Conservation (phyloP, 2,329 filamentous ascomycete genomes). For the Phialemonium atrogriseum region DNA sequence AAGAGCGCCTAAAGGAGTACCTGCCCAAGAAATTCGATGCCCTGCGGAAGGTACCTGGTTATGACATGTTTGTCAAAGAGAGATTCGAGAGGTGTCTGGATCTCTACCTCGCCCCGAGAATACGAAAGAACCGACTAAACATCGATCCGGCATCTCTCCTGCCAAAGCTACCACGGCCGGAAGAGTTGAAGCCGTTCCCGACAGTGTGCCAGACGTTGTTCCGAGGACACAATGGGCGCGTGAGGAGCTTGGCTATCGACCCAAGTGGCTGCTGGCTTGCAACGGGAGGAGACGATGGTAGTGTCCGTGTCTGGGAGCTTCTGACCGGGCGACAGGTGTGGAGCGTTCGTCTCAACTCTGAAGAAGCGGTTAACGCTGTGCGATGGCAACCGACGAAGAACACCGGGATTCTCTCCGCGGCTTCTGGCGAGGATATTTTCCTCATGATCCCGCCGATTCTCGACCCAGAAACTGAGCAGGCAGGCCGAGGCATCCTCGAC, state of each 20-base stretch:
- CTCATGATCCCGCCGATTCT: conserved; percentile 70
- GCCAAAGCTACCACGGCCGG: conserved; percentile 85
- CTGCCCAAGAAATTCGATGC: conserved; percentile 75
- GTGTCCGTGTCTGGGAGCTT: conserved; percentile 83
- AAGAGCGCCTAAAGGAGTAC: conserved; percentile 86
- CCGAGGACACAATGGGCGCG: conserved; percentile 78
- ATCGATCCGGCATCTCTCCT: conserved; percentile 91
- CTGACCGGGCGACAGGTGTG: conserved; percentile 80
- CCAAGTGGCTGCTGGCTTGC: conserved; percentile 80
- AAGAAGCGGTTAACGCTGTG: conserved; percentile 76
- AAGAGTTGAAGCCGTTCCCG: conserved; percentile 91
- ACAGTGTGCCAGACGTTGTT: conserved; percentile 83
- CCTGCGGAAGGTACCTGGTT: conserved; percentile 85
- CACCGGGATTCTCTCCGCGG: conserved; percentile 71
- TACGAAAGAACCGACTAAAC: conserved; percentile 89
- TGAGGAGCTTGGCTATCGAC: conserved; percentile 77
- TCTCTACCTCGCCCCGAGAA: conserved; percentile 85
- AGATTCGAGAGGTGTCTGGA: conserved; percentile 93
- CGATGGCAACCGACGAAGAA: conserved; percentile 84
- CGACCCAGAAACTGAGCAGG: conserved; percentile 63
- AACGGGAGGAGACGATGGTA: conserved; percentile 90
- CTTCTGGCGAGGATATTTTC: conserved; percentile 77
- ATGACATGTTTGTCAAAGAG: conserved; percentile 85
- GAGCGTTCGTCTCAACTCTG: conserved; percentile 69
- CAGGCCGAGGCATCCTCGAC: conserved; percentile 70